A percentile compares a stretch with the other conserved stretches of the same genome.
phyloP scores from a whole-genome alignment of 2,329 filamentous ascomycete genomes.

The Penicillium oxalicum region DNA sequence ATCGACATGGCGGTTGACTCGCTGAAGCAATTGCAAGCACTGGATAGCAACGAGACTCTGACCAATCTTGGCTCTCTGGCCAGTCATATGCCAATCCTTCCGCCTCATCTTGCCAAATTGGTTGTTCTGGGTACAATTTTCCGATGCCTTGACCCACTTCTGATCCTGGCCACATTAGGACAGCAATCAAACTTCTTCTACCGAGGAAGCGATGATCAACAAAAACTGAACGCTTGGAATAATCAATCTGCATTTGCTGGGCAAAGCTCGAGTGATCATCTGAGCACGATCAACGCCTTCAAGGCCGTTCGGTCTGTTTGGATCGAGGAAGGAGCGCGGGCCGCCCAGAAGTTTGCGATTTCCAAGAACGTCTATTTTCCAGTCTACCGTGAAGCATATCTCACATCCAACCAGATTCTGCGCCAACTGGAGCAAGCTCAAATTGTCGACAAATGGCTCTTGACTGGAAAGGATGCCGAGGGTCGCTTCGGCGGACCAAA shows the following conservation, averaged over 20 bases:
- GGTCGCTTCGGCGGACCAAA: slow-evolving; percentile 28
- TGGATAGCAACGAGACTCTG: slow-evolving; percentile 40
- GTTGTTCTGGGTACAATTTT: slow-evolving; percentile 48
- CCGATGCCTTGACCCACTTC: slow-evolving; percentile 47
- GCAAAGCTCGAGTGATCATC: slow-evolving; percentile 42
- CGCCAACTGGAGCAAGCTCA: not conserved
- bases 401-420: slow-evolving; percentile 5
- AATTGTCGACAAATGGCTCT: slow-evolving; percentile 1
- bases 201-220: slow-evolving; percentile 26
- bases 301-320: slow-evolving; percentile 32
- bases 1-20: slow-evolving; percentile 34
- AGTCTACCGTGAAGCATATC: slow-evolving; percentile 1
- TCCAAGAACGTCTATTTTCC: slow-evolving; percentile 7
- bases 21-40: slow-evolving; percentile 34
- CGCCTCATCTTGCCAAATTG: slow-evolving; percentile 46
- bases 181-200: slow-evolving; percentile 28
- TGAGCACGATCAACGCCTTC: slow-evolving; percentile 42
- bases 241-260: slow-evolving; percentile 28
- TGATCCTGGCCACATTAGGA: slow-evolving; percentile 39
- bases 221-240: slow-evolving; percentile 19
- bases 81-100: slow-evolving; percentile 34
- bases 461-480: slow-evolving; percentile 23
- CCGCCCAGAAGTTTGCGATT: slow-evolving; percentile 28
- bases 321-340: slow-evolving; percentile 23
- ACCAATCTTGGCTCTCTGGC: slow-evolving; percentile 46